These are phyloP conservation scores for Candida tallmaniae DNA, from an alignment of 805 yeast species.

Conservation along the genomic window DNA sequence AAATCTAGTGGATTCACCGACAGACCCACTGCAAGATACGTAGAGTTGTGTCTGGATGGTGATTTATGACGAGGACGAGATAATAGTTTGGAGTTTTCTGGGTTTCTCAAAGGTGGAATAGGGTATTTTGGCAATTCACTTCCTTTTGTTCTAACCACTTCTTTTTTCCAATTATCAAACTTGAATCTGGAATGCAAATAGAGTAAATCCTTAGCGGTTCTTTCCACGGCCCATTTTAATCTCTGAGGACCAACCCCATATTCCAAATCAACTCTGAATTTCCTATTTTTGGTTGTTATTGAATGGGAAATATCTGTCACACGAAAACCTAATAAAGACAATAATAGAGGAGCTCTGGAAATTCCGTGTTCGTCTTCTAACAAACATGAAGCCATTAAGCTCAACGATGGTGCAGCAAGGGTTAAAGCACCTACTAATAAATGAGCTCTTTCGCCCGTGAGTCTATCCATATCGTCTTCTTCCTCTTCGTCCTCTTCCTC, in stretches of 20 bases:
- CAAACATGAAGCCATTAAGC: constrained; percentile 70
- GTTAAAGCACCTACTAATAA: constrained; percentile 40
- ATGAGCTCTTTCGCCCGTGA: constrained; percentile 34
- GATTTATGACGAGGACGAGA: not conserved
- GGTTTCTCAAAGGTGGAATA: constrained; percentile 30
- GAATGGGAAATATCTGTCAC: constrained; percentile 48
- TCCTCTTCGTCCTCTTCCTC: constrained; percentile 12
- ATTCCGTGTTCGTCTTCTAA: constrained; percentile 71
- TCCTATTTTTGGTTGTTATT: constrained; percentile 36
- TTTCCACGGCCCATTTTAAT: constrained; percentile 74
- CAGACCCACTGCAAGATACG: not conserved
- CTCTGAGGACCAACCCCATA: constrained; percentile 84
- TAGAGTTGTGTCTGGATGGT: not conserved
- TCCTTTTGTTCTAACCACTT: constrained; percentile 27
- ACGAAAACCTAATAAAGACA: constrained; percentile 66
- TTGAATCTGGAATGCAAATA: constrained; percentile 66
- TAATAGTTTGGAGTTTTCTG: constrained; percentile 1
- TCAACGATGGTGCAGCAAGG: constrained; percentile 69
- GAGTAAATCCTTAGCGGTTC: constrained; percentile 68
- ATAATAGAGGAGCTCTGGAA: constrained; percentile 75
- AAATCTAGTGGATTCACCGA: not conserved
- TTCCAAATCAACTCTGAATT: constrained; percentile 69
- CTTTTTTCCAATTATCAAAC: constrained; percentile 36
- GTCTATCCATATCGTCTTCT: constrained; percentile 18
- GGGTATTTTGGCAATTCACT: constrained; percentile 45